Base-by-base conservation (phyloP, 129 eudicot genomes). In the Artemisia argyi region DNA sequence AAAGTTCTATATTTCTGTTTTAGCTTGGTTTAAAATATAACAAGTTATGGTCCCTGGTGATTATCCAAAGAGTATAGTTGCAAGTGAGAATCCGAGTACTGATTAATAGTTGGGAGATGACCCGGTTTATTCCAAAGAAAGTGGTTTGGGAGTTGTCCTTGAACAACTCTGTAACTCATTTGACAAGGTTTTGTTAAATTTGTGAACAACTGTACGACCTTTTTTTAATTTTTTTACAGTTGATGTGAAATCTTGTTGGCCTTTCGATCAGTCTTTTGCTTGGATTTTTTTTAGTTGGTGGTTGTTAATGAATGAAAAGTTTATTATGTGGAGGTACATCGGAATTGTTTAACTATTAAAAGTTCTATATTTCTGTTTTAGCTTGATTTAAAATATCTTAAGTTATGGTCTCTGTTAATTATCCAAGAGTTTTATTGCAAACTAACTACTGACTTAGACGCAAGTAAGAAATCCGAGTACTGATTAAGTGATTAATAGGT, bases 191-290 rank as follows among this genome's bases (percentile, higher is more conserved):
- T n/a, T n/a, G n/a, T n/a, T n/a, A n/a, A n/a, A n/a, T n/a, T n/a
- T n/a, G n/a, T n/a, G n/a, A n/a, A n/a, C n/a, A n/a, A n/a, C n/a
- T n/a, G n/a, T n/a, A n/a, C n/a, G n/a, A n/a, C n/a, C n/a, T n/a
- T n/a, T n/a, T n/a, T n/a, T n/a, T n/a, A n/a, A n/a, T n/a, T n/a
- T n/a, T n/a, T 51, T 26, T 65, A 30, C 57, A 61, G 11, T 69
- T 59, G 60, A 44, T 58, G 73, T 42, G 70, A 55, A 74, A 66
- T 66, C 66, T 55, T 75, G 26, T 48, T 76, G 49, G 62, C 1
- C 17, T 60, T 49, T 61, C 52, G 3, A 14, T 53, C 32, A 49
- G 75, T 26, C 42, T 47, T 11, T 65, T 54, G 63, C 14, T 17
- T 73, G 22, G 20, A 42, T 53, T 60, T 2, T 39, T 55, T 64